Conservation (phyloP, 2,329 filamentous ascomycete genomes). For the Penicillium sp. region DNA sequence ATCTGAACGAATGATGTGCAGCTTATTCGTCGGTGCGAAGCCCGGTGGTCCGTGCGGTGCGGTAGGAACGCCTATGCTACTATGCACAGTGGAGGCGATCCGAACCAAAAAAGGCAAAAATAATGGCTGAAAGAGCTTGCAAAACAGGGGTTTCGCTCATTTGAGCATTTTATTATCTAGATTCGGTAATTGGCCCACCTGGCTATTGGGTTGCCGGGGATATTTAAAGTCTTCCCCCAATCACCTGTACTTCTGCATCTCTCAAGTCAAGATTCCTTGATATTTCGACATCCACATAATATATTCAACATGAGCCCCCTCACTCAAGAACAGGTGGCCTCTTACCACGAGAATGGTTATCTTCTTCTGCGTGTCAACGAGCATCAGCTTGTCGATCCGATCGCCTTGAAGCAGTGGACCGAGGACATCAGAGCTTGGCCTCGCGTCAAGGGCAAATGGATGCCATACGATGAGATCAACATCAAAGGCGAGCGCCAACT, state of each 20-base stretch:
- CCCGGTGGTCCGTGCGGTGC: constrained; percentile 16
- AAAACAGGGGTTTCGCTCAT: not conserved
- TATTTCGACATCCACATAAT: not conserved
- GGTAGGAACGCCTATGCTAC: constrained; percentile 7
- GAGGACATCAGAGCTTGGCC: constrained; percentile 29
- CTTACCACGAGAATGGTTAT: constrained; percentile 28
- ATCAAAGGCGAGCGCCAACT: constrained; percentile 31
- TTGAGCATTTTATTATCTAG: not conserved
- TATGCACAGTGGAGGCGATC: not conserved
- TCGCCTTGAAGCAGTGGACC: constrained; percentile 25
- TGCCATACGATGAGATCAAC: constrained; percentile 36
- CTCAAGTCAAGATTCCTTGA: not conserved
- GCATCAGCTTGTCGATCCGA: constrained; percentile 28
- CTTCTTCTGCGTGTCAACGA: constrained; percentile 26
- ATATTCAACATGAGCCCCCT: constrained; percentile 10
- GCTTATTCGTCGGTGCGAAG: constrained; percentile 20
- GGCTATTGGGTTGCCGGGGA: not conserved
- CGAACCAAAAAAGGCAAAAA: not conserved
- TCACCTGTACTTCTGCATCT: not conserved
- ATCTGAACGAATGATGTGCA: not conserved
- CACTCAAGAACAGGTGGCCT: constrained; percentile 20
- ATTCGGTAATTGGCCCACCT: not conserved
- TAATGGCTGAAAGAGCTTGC: not conserved
- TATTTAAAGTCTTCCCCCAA: not conserved
- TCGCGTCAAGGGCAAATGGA: constrained; percentile 33